Base-by-base conservation (phyloP, 257 asterid genomes). In the Solanum stenotomum region DNA sequence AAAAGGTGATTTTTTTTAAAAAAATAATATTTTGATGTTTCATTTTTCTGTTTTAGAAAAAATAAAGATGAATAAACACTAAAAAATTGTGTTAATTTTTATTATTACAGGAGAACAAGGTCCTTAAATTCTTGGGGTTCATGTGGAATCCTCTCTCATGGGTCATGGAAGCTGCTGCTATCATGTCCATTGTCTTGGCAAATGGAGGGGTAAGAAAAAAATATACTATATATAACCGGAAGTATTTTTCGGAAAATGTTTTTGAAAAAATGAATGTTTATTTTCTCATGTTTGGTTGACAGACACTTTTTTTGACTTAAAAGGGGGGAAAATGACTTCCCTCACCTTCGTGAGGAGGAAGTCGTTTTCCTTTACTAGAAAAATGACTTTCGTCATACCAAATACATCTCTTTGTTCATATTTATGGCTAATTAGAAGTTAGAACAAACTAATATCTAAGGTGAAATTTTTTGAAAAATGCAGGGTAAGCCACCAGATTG, bases 91-190 rank as follows among this genome's bases (percentile, higher is more conserved):
- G 6, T 10, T 46, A 29, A 46, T 29, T 76, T 78, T 13, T 78
- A 33, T 78, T 4, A 27, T 38, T 65, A 67, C 81, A 90, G 91
- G 98, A 96, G 49, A 92, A 92, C 91, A 95, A 94, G 85, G 0
- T 95, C 44, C 92, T 94, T 83, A 95, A 92, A 91, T 95, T 95
- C 92, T 89, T 96, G 90, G 99, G 99, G 33, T 96, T 96, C 61
- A 96, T 96, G 99, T 96, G 99, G 99, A 96, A 95, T 91, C 99
- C 98, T 89, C 98, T 96, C 10, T 96, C 99, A 70, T 96, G 99
- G 99, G 99, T 96, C 87, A 96, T 96, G 99, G 99, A 96, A 40
- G 46, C 15, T 87, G 99, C 99, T 46, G 98, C 99, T 29, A 87
- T 96, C 22, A 96, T 96, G 99, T 98, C 98, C 86, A 95, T 96